Percentiles rank a stretch among this genome's conserved stretches.
Evolutionary conservation across 2,329 filamentous ascomycete genomes (phyloP).

Genomic region (Clonostachys sp.): DNA sequence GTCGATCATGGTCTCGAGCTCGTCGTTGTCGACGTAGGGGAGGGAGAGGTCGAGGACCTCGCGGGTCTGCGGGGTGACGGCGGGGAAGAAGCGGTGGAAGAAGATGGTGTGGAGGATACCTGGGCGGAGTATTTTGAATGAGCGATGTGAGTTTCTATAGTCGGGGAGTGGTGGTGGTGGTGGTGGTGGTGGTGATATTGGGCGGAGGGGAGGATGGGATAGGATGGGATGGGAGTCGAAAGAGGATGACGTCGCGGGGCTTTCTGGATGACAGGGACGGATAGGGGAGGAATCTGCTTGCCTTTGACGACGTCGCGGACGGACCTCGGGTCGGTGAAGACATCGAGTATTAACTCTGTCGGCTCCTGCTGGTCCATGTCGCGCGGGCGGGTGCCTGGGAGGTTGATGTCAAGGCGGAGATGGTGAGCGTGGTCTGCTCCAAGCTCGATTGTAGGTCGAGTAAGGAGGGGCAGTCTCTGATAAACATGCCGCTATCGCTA

Average conservation of each 20-base stretch:
- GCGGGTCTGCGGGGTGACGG: constrained; percentile 74
- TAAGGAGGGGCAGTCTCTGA: no score
- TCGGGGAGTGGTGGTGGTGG: background rate
- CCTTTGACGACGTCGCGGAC: constrained; percentile 93
- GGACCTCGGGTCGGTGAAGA: constrained; percentile 85
- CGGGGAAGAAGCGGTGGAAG: constrained; percentile 96
- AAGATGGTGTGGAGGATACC: constrained; percentile 96
- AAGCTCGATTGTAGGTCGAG: no score
- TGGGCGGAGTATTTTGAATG: background rate
- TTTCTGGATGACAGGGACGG: background rate
- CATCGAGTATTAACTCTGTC: constrained; percentile 88
- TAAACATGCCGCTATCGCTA: no score
- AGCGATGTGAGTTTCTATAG: background rate
- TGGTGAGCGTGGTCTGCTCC: background rate
- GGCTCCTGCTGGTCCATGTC: constrained; percentile 50
- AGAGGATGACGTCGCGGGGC: constrained; percentile 4
- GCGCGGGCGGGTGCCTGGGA: background rate
- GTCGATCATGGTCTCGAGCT: constrained; percentile 91
- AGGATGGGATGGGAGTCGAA: constrained; percentile 1
- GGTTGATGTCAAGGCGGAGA: background rate
- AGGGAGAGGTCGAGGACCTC: constrained; percentile 89
- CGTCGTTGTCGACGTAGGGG: constrained; percentile 82
- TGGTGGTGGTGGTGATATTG: background rate
- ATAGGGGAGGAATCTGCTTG: constrained; percentile 28
- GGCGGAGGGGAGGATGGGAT: constrained; percentile 1